Conservation (phyloP, 768 basidiomycete genomes). For the Mycena kentingensis region DNA sequence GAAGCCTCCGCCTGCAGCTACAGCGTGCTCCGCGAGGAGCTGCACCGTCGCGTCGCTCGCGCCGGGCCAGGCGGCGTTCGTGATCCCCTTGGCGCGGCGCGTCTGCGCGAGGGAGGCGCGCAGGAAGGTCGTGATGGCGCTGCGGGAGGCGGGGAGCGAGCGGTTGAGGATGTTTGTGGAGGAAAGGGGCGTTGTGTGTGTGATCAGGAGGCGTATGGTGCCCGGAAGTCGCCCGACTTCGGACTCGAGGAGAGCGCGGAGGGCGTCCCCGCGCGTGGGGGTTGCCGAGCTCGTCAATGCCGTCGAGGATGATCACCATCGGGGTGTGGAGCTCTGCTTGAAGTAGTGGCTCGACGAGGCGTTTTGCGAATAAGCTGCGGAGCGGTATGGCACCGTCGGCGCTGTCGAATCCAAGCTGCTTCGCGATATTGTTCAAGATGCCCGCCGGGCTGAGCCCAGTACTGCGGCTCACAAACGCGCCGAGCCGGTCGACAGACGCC, state of each 20-base stretch:
- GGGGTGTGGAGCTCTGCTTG: neutral
- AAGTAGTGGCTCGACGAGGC: neutral
- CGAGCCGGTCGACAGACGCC: neutral
- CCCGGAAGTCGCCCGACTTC: slow-evolving; percentile 17
- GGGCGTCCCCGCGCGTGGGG: slow-evolving; percentile 6
- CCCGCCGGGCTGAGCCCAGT: no score
- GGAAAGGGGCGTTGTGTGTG: neutral
- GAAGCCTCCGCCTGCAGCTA: neutral
- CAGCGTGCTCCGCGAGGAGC: neutral
- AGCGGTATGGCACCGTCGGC: neutral
- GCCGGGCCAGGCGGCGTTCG: neutral
- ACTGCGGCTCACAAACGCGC: slow-evolving; percentile 1
- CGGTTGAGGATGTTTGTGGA: neutral
- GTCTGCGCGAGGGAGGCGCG: neutral
- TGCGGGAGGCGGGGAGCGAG: neutral
- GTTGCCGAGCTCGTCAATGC: slow-evolving; percentile 19
- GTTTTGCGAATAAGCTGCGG: neutral
- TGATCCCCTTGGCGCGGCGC: neutral
- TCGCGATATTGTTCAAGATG: neutral
- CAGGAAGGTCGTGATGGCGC: neutral
- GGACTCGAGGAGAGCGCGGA: slow-evolving; percentile 20
- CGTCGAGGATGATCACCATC: slow-evolving; percentile 17
- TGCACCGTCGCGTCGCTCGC: neutral
- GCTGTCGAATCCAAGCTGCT: neutral
- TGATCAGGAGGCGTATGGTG: slow-evolving; percentile 27